These are phyloP conservation scores for Epichloe typhina DNA, from an alignment of 2,329 filamentous ascomycete species.

Conservation along the genomic window DNA sequence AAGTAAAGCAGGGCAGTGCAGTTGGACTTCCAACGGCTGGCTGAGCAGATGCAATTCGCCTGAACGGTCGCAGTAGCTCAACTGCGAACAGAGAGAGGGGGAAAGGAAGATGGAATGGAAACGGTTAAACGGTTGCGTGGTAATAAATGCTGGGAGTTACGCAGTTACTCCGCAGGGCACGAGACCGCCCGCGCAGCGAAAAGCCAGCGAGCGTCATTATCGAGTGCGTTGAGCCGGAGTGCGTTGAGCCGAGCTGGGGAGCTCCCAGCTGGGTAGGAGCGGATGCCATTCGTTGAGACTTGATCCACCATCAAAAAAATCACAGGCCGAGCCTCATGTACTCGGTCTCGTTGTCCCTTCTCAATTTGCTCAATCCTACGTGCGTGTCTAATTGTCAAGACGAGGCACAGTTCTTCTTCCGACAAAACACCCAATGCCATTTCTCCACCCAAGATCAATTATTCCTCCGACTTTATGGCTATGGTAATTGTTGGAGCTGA, in stretches of 20 bases:
- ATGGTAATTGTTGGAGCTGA: too few relatives aligned
- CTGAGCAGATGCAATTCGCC: too few relatives aligned
- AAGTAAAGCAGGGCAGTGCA: background rate
- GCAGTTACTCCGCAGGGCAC: background rate
- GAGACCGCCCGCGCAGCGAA: background rate
- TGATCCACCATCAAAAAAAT: background rate
- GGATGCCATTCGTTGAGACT: background rate
- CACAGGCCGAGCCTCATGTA: background rate
- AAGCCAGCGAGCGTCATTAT: background rate
- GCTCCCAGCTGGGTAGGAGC: background rate
- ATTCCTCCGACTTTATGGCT: too few relatives aligned
- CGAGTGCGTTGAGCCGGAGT: background rate
- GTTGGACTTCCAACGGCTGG: too few relatives aligned
- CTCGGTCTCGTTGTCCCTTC: too few relatives aligned
- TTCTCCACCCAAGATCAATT: too few relatives aligned
- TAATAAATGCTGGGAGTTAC: background rate
- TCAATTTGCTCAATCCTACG: too few relatives aligned
- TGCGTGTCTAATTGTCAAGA: too few relatives aligned
- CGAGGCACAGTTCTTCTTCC: too few relatives aligned
- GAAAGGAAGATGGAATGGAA: background rate
- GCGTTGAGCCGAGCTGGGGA: background rate
- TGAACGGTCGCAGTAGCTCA: too few relatives aligned
- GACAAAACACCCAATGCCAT: too few relatives aligned
- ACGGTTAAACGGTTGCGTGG: background rate
- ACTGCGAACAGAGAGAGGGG: background rate